Base-by-base conservation (phyloP, 2,329 filamentous ascomycete species). In the Cladosporium sphaerospermum region DNA sequence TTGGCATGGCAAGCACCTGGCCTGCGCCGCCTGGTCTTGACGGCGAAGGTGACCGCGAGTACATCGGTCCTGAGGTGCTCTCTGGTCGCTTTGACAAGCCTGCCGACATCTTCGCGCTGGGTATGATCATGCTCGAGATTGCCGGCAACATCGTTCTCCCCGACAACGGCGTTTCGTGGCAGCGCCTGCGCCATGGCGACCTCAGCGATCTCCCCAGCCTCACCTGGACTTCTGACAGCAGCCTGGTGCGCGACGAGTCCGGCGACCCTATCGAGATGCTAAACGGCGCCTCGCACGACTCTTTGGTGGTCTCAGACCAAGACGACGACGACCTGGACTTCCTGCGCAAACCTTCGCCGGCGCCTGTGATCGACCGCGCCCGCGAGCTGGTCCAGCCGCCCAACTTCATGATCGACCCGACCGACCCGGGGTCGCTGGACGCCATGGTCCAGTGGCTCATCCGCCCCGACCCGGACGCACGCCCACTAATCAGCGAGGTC, bases 131-230 rank as follows among this genome's bases (percentile, higher is more conserved):
- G 68, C 82, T 96, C 46, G 93, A 99, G 73, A 93, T 91, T 63
- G 92, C 90, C 23, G 90, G 88, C 58, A 99, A 99, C 65, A 90
- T 96, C 47, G 85, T 89, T 57, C 84, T 99, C 28, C 93, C 93
- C 0, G 90, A 96, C 65, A 96, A 97, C 60, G 93, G 93, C 43
- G 80, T 84, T 13, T 88, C 86, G 13, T 99, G 93, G 93, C 84
- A 92, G 64, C 89, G 89, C 45, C 79, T 99, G 44, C 84, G 93
- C 45, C 88, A 87, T 53, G 92, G 90, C 34, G 91, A 97, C 67
- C 84, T 96, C 66, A 89, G 86, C 54, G 88, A 92, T 60, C 81
- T 97, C 11, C 91, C 91, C 1, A 89, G 86, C 64, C 78, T 99
- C 54, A 96, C 90, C 2, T 92, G 84, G 75, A 89, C 85, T 61